phyloP scores from a whole-genome alignment of 2,329 filamentous ascomycete species.

The Aspergillus nomiae region DNA sequence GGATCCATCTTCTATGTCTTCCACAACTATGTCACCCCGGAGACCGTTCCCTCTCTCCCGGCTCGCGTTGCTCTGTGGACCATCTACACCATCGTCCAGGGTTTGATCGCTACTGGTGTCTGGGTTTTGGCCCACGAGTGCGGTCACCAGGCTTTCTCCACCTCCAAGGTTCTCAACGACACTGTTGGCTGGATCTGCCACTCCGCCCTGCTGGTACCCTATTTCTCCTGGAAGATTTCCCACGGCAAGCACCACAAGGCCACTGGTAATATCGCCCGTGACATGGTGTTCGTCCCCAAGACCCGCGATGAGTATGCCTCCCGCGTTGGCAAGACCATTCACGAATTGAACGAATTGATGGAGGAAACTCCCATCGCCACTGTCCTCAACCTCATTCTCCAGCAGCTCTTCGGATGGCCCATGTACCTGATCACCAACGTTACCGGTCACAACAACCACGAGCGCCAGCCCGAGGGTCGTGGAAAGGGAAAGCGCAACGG shows the following conservation, averaged over 20 bases:
- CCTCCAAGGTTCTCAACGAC: conserved; percentile 89
- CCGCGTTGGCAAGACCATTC: conserved; percentile 70
- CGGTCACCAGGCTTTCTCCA: conserved; percentile 93
- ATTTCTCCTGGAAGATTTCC: conserved; percentile 99
- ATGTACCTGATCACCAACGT: conserved; percentile 90
- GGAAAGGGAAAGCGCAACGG: conserved; percentile 92
- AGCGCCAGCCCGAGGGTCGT: conserved; percentile 87
- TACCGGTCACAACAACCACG: conserved; percentile 94
- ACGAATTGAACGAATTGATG: conserved; percentile 84
- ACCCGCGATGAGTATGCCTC: conserved; percentile 80
- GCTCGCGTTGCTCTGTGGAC: conserved; percentile 67
- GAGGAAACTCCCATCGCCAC: conserved; percentile 94
- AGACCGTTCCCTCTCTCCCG: conserved; percentile 71
- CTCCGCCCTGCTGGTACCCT: conserved; percentile 85
- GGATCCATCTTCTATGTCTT: conserved; percentile 80
- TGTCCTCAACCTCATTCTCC: conserved; percentile 69
- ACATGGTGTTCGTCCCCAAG: conserved; percentile 98
- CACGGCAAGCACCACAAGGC: conserved; percentile 99
- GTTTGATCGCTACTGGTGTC: conserved; percentile 87
- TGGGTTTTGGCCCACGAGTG: conserved; percentile 99
- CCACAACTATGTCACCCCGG: conserved; percentile 86
- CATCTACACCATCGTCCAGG: conserved; percentile 79
- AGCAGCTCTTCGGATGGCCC: conserved; percentile 93
- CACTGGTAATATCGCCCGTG: conserved; percentile 92
- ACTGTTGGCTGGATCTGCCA: conserved; percentile 89